Conservation (phyloP, 1,284 basidiomycete genomes). For the Sporisorium exsertum region DNA sequence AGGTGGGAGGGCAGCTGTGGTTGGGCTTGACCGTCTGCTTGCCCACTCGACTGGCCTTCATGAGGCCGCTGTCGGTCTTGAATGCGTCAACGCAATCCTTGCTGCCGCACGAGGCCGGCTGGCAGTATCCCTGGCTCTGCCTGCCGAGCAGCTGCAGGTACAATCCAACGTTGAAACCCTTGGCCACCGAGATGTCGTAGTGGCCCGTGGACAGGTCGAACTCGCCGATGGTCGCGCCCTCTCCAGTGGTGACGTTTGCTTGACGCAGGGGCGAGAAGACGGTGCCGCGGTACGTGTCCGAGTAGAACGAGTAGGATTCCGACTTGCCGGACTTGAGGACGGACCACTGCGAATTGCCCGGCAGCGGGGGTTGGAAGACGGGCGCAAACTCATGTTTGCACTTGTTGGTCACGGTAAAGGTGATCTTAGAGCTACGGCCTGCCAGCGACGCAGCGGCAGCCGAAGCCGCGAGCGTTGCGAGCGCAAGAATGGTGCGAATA, state of each 20-base stretch:
- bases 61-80: constrained; percentile 29
- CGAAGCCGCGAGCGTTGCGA: constrained; percentile 21
- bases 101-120: constrained; percentile 30
- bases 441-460: constrained; percentile 19
- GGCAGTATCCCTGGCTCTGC: constrained; percentile 36
- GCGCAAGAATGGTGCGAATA: constrained; percentile 22
- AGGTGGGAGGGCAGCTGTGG: constrained; percentile 42
- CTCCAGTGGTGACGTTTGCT: constrained; percentile 27
- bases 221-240: constrained; percentile 45
- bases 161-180: constrained; percentile 47
- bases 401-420: constrained; percentile 46
- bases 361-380: constrained; percentile 42
- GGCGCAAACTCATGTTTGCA: constrained; percentile 50
- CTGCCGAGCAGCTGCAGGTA: constrained; percentile 29
- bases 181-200: constrained; percentile 47
- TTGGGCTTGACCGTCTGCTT: constrained; percentile 35
- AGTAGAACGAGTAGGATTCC: constrained; percentile 36
- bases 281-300: constrained; percentile 43
- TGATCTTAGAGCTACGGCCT: constrained; percentile 43
- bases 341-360: constrained; percentile 33
- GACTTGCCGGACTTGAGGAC: constrained; percentile 29
- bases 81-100: constrained; percentile 41
- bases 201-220: constrained; percentile 29
- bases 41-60: constrained; percentile 25
- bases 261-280: constrained; percentile 45